These are phyloP conservation scores for Cucurbita argyrosperma DNA, from an alignment of 306 rosid genomes.

Conservation along the genomic window DNA sequence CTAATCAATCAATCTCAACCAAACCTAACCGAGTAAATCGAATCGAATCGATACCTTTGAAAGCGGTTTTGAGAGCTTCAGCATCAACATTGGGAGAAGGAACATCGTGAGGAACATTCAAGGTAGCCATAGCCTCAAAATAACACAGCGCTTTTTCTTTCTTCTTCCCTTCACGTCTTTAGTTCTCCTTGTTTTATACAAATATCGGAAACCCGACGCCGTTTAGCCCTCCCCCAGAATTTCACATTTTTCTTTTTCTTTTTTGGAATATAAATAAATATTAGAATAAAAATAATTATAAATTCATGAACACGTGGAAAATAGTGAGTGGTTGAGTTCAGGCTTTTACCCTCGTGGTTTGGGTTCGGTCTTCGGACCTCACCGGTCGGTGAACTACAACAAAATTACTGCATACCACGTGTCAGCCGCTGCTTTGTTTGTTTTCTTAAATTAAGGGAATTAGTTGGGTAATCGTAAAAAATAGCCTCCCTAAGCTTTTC, in stretches of 20 bases:
- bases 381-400: neutral
- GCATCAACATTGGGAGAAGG: conserved; percentile 44
- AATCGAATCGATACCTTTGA: conserved; percentile 18
- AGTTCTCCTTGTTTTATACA: neutral
- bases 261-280: neutral
- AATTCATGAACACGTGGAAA: neutral
- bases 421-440: neutral
- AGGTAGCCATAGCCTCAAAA: conserved; percentile 28
- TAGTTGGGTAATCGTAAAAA: neutral
- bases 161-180: neutral
- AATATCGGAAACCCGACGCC: neutral
- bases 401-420: neutral
- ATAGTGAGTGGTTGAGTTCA: neutral
- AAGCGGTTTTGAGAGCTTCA: conserved; percentile 39
- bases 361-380: neutral
- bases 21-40: neutral
- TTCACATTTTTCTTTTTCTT: neutral
- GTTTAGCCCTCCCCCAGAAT: neutral
- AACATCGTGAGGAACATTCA: conserved; percentile 16
- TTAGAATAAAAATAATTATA: neutral
- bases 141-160: neutral
- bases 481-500: no score
- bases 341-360: neutral
- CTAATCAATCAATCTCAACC: neutral
- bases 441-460: neutral